These are phyloP conservation scores for Oxyria digyna DNA, from an alignment of 148 eudicot genomes.

Conservation along the genomic window DNA sequence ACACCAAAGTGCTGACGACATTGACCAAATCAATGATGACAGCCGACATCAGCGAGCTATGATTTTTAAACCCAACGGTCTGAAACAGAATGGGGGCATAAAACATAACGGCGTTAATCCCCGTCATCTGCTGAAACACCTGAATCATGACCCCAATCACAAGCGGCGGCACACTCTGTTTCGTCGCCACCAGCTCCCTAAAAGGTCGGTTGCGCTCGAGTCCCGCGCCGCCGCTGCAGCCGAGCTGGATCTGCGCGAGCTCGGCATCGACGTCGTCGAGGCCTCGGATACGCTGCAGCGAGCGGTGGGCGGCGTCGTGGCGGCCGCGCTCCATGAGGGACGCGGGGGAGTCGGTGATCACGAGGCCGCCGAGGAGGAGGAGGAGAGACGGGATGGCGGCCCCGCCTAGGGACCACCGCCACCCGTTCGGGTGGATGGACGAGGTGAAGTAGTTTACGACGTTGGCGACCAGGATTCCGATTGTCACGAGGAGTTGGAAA, in stretches of 20 bases:
- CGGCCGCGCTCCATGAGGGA: slow-evolving; percentile 26
- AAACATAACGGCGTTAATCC: slow-evolving; percentile 24
- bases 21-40: slow-evolving; percentile 2
- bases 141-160: slow-evolving; percentile 16
- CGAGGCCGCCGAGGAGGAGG: slow-evolving; percentile 30
- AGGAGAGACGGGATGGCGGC: slow-evolving; percentile 35
- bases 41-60: background rate
- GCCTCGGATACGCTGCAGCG: slow-evolving; percentile 30
- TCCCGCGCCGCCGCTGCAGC: slow-evolving; percentile 18
- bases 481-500: slow-evolving; percentile 56
- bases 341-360: slow-evolving; percentile 43
- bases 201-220: slow-evolving; percentile 19
- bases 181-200: slow-evolving; percentile 20
- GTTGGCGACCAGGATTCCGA: slow-evolving; percentile 49
- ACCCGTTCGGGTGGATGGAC: slow-evolving; percentile 36
- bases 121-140: slow-evolving; percentile 33
- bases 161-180: slow-evolving; percentile 24
- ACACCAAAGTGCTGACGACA: slow-evolving; percentile 22
- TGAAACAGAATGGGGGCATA: slow-evolving; percentile 46
- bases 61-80: slow-evolving; percentile 19
- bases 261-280: slow-evolving; percentile 27
- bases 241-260: slow-evolving; percentile 21
- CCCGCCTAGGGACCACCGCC: slow-evolving; percentile 48
- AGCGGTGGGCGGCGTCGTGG: slow-evolving; percentile 8
- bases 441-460: slow-evolving; percentile 44